Base-by-base conservation (phyloP, 352 stramenopile species). In the Phytophthora parvispora region DNA sequence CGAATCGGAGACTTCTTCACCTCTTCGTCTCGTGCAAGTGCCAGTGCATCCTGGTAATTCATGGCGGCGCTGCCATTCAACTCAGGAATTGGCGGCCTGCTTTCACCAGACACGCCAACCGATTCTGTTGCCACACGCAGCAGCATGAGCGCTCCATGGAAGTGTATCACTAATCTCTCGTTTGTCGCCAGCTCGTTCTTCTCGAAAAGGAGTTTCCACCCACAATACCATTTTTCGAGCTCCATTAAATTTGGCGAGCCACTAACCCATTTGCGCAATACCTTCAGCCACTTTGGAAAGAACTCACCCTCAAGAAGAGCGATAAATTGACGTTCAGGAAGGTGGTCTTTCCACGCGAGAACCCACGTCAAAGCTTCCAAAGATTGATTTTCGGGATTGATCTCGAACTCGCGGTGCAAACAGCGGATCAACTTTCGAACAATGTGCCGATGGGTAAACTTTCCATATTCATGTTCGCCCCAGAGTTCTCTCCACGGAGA, bases 271-370 rank as follows among this genome's bases (percentile, higher is more conserved):
- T 77, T 78, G 15, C 83, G 88, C 49, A 98, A 69, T 16, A 94
- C 86, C 18, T 84, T 83, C 13, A 98, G 83, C 93, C 93, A 98
- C 62, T 96, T 92, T 0, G 90, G 88, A 53, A 98, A 98, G 53
- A 98, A 97, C 55, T 98, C 93, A 9, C 90, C 92, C 72, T 98
- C 92, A 24, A 98, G 78, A 2, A 97, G 71, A 24, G 89, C 86
- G 31, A 95, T 75, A 52, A 95, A 83, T 55, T 97, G 90, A 0
- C 85, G 81, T 10, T 90, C 62, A 10, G 90, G 86, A 29, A 97
- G 63, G 54, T 89, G 43, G 18, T 74, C 55, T 72, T 83, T 77
- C 91, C 91, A 97, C 40, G 78, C 86, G 4, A 97, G 53, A 22
- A 95, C 75, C 87, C 87, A 96, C 24, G 68, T 76, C 22, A 97